A percentile compares a stretch with the other conserved stretches of the same genome.
phyloP scores from a whole-genome alignment of 768 basidiomycete genomes.

The Amanita muscaria region DNA sequence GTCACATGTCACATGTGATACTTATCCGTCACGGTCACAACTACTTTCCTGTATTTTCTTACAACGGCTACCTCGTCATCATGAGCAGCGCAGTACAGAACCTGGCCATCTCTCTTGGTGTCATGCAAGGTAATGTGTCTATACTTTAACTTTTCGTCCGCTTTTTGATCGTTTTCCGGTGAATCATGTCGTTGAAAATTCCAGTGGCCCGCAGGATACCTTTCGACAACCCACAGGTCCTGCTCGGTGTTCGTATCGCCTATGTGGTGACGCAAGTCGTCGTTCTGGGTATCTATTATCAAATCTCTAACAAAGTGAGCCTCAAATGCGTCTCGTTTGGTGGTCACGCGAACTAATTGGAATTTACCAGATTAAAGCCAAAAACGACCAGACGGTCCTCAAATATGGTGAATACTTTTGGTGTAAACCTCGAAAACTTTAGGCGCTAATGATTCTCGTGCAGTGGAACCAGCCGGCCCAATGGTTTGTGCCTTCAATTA shows the following conservation, averaged over 20 bases:
- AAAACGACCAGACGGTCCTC: conserved; percentile 92
- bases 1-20: too few species aligned
- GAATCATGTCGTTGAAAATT: conserved; percentile 2
- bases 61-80: conserved; percentile 16
- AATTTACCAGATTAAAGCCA: conserved; percentile 66
- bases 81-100: conserved; percentile 78
- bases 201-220: conserved; percentile 86
- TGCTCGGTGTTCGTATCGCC: conserved; percentile 75
- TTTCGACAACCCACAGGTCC: conserved; percentile 78
- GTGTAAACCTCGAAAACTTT: neutral
- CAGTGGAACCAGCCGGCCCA: conserved; percentile 68
- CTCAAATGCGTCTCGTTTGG: neutral
- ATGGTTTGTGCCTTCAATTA: conserved; percentile 69
- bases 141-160: neutral
- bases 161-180: neutral
- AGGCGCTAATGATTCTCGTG: conserved; percentile 8
- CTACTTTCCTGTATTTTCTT: neutral
- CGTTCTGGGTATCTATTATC: conserved; percentile 74
- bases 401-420: conserved; percentile 72
- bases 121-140: conserved; percentile 68
- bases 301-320: conserved; percentile 61
- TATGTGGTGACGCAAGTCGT: conserved; percentile 72
- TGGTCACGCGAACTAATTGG: neutral
- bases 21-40: conserved; percentile 5
- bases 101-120: conserved; percentile 83